Percentiles rank a stretch among this genome's conserved stretches.
phyloP scores from a whole-genome alignment of 225 moss, liverwort and hornwort genomes.

The Takakia lepidozioides region DNA sequence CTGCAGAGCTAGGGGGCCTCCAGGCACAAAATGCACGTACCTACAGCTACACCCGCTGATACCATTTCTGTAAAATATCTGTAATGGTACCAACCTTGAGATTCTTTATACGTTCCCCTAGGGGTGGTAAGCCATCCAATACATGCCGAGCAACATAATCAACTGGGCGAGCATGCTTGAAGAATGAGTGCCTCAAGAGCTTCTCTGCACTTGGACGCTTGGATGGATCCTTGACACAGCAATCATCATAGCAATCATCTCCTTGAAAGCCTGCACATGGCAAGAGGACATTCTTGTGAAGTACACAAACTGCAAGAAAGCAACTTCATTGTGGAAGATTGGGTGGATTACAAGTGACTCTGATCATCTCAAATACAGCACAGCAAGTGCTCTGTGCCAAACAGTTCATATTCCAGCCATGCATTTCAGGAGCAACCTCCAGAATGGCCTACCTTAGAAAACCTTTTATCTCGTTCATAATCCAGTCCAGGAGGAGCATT shows the following conservation, averaged over 20 bases:
- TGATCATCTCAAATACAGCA: too few relatives aligned
- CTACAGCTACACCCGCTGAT: too few relatives aligned
- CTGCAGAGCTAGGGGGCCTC: too few relatives aligned
- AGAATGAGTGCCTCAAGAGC: slow-evolving; percentile 85
- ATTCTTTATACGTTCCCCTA: slow-evolving; percentile 73
- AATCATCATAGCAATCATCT: slow-evolving; percentile 90
- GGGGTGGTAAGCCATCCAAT: slow-evolving; percentile 64
- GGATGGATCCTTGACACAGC: slow-evolving; percentile 72
- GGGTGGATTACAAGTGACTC: too few relatives aligned
- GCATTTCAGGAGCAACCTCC: too few relatives aligned
- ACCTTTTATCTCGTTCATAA: slow-evolving; percentile 67
- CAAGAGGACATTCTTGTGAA: neutral
- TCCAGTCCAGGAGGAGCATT: slow-evolving; percentile 67
- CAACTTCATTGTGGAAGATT: too few relatives aligned
- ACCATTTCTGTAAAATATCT: too few relatives aligned
- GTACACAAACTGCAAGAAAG: too few relatives aligned
- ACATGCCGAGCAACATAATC: slow-evolving; percentile 78
- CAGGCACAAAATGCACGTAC: too few relatives aligned
- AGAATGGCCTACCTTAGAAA: slow-evolving; percentile 74
- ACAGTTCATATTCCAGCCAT: too few relatives aligned
- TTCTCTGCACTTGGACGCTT: slow-evolving; percentile 87
- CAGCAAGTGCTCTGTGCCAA: too few relatives aligned
- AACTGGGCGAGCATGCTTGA: slow-evolving; percentile 63
- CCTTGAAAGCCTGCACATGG: slow-evolving; percentile 71
- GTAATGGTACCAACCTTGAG: slow-evolving; percentile 67